phyloP scores from a whole-genome alignment of 2,329 filamentous ascomycete species.

The Metarhizium album region DNA sequence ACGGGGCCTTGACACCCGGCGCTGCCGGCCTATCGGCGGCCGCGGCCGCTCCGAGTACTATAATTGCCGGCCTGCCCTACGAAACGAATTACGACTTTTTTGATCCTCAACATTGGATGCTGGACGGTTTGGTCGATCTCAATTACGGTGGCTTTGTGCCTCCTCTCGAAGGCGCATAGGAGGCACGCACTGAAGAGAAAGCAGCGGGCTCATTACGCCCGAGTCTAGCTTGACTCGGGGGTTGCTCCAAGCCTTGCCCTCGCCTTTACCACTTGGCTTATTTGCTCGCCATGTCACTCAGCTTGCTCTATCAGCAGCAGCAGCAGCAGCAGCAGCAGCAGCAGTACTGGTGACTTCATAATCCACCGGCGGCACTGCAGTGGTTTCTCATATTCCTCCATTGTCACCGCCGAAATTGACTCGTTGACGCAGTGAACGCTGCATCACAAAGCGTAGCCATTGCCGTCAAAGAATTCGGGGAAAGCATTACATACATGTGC shows the following conservation, averaged over 20 bases:
- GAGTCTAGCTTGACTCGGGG: too few relatives aligned
- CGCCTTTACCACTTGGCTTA: background rate
- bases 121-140: constrained; percentile 76
- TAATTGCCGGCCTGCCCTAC: constrained; percentile 39
- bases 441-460: too few relatives aligned
- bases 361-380: background rate
- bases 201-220: background rate
- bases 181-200: too few relatives aligned
- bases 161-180: constrained; percentile 41
- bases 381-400: background rate
- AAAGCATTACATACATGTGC: background rate
- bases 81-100: constrained; percentile 77
- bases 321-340: background rate
- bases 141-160: constrained; percentile 51
- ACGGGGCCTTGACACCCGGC: constrained; percentile 42
- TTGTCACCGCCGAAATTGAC: background rate
- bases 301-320: background rate
- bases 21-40: constrained; percentile 30
- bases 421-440: background rate
- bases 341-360: background rate
- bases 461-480: background rate
- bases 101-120: constrained; percentile 86
- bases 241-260: background rate
- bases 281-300: background rate
- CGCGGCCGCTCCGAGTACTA: constrained; percentile 29